Base-by-base conservation (phyloP, 129 eudicot genomes). In the Dittrichia graveolens region DNA sequence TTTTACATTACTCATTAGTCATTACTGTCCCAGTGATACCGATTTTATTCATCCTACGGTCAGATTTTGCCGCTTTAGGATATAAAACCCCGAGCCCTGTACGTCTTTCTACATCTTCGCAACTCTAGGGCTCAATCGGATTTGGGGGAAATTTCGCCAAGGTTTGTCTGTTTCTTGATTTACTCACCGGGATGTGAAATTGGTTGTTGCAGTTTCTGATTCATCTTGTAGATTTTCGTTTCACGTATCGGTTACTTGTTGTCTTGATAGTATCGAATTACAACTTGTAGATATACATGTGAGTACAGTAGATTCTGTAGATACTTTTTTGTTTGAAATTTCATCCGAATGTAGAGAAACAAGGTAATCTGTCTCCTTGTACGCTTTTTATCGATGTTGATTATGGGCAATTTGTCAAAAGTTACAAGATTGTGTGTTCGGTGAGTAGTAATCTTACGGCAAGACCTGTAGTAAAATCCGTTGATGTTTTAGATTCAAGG, bases 91-190 rank as follows among this genome's bases (percentile, higher is more conserved):
- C 69, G 60, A 60, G 60, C 47, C 46, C 38, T 35, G 14, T 15
- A 41, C 65, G 31, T 12, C 42, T n/a, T 42, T 18, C 24, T 7
- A 4, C 50, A 47, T 60, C 69, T 73, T 73, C 70, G 49, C 63
- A 50, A 50, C 31, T 55, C 63, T 50, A 75, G 79, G 79, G 56
- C 71, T 75, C 56, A 75, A 75, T 75, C 72, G 19, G 18, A 64
- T 64, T 64, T 75, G 52, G 78, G 72, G 79, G 46, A 40, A 53
- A 53, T 11, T 75, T 34, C 15, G 45, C 46, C 3, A 40, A 64
- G 69, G 61, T 54, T 53, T 65, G 77, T 46, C 31, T 39, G 39
- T 35, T 47, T 61, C 61, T 54, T 45, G 3, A 63, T 50, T 40
- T 13, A 52, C 72, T 64, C 54, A 53, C 13, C 6, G 13, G 52